Evolutionary conservation across 257 asterid genomes (phyloP), one percentile per base, ranked within the genome.

Genomic region (Scutellaria baicalensis): DNA sequence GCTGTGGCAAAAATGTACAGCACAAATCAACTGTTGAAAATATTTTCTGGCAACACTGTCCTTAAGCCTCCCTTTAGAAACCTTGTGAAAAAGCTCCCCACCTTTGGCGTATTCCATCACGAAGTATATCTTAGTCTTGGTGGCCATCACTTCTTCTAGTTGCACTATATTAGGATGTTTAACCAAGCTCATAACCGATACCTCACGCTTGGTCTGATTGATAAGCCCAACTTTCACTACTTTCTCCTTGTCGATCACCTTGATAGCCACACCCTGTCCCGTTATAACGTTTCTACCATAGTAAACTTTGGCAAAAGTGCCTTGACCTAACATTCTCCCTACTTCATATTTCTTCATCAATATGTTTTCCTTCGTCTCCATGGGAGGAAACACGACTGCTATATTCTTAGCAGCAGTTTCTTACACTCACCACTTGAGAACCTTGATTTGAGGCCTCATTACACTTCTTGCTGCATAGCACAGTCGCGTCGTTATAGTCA

Each of bases 281-380:
- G 89, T 84, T 59, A 69, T 60, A 6, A 91, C 75, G 68, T 78
- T 73, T 76, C 91, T 84, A 35, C 91, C 97, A 49, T 85, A 70
- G 81, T 88, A 91, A 54, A 91, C 97, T 69, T 88, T 91, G 49
- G 93, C 97, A 43, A 91, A 91, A 31, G 80, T 82, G 49, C 97
- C 97, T 82, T 89, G 90, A 40, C 95, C 97, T 65, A 91, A 76
- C 78, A 88, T 71, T 76, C 91, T 91, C 75, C 97, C 97, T n/a
- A 86, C 72, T 21, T 88, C 95, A 35, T 86, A 91, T 72, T 82
- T 91, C 77, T 84, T 69, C 96, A 84, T 88, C 79, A 91, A 75
- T 36, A 85, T 45, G 63, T 81, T 88, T 21, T 85, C 80, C 70
- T 84, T 85, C 6, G 59, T 83, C 69, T 77, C 89, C 95, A 86